Base-by-base conservation (phyloP, 345 rosid genomes). In the Laguncularia racemosa region DNA sequence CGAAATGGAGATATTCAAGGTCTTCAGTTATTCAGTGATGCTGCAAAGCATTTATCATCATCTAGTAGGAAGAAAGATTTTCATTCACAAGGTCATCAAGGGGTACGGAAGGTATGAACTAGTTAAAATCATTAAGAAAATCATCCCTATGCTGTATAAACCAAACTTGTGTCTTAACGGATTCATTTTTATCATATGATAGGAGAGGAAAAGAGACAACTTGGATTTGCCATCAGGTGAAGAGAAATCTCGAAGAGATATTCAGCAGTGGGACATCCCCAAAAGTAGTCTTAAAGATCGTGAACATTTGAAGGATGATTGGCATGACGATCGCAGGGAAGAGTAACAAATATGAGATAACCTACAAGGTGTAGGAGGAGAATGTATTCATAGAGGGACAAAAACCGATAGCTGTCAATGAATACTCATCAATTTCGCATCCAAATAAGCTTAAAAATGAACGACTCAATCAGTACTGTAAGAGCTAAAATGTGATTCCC, bases 1-100 rank as follows among this genome's bases (percentile, higher is more conserved):
- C 85, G 74, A 63, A 91, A 85, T 67, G 97, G 97, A 48, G 96
- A 91, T 72, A 28, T 88, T 64, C 68, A 79, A 65, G 81, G 83
- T 15, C 77, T 91, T 69, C 68, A 70, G 40, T 76, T 82, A 52
- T 87, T 84, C 59, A 73, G 53, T 14, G 54, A 78, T 50, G 67
- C 73, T 64, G 46, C 77, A 28, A 59, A 65, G 58, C 54, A 59
- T 44, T 56, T 80, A 68, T 71, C 86, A 45, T 73, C 79, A 12
- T 28, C 53, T 18, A 56, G 46, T 16, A 53, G 55, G 50, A 70
- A 68, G 45, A 71, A 71, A 62, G 76, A 67, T 17, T 20, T 14
- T 46, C 71, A 26, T 55, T 56, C 64, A 38, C 20, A 75, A 56
- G 72, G 55, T 46, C 66, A 68, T 28, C 46, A 59, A 16, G 72